Evolutionary conservation across 306 rosid genomes (phyloP).

Genomic region (Potentilla sterilis): DNA sequence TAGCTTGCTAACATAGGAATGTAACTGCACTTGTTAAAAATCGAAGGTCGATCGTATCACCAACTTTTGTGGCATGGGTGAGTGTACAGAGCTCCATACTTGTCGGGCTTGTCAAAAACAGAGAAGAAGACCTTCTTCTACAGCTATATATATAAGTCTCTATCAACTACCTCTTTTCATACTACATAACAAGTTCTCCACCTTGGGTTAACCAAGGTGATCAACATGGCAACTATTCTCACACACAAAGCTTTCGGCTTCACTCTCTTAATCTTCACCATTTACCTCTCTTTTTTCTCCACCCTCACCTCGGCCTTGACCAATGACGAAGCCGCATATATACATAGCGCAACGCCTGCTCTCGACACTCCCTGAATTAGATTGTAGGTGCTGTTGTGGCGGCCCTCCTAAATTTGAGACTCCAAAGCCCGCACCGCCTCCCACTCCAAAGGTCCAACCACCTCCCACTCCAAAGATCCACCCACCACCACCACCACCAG

Average conservation of each 20-base stretch:
- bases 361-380: slow-evolving; percentile 28
- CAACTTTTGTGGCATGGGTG: too few relatives aligned
- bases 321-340: slow-evolving; percentile 38
- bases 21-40: too few relatives aligned
- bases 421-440: too few relatives aligned
- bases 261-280: slow-evolving; percentile 20
- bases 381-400: too few relatives aligned
- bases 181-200: slow-evolving; percentile 21
- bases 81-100: slow-evolving; percentile 16
- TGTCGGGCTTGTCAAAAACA: too few relatives aligned
- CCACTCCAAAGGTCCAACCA: too few relatives aligned
- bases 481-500: too few relatives aligned
- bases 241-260: slow-evolving; percentile 36
- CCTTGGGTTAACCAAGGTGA: slow-evolving; percentile 29
- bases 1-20: slow-evolving; percentile 10
- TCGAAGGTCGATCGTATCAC: too few relatives aligned
- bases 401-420: too few relatives aligned
- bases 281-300: slow-evolving; percentile 13
- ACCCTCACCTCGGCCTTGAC: slow-evolving; percentile 41
- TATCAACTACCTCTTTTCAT: slow-evolving; percentile 9
- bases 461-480: too few relatives aligned
- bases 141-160: slow-evolving; percentile 1
- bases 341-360: slow-evolving; percentile 58
- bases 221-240: background rate
- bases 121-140: background rate